Evolutionary conservation across 1,284 basidiomycete species (phyloP).

Genomic region (Malassezia cuniculi): DNA sequence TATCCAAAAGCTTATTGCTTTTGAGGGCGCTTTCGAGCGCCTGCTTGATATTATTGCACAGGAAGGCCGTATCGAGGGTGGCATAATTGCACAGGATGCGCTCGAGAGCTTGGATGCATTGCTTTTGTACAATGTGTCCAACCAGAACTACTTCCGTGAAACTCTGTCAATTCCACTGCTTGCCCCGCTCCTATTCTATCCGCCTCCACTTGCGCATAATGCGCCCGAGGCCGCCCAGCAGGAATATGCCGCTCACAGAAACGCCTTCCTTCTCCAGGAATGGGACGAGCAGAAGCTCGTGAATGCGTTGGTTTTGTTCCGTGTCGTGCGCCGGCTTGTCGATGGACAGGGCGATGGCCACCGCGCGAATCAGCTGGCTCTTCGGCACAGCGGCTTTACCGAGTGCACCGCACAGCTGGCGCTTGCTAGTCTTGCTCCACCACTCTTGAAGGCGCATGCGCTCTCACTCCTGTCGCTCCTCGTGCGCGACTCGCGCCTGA

Average conservation of each 20-base stretch:
- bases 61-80: slow-evolving; percentile 79
- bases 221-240: slow-evolving; percentile 45
- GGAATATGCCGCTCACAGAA: slow-evolving; percentile 50
- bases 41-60: slow-evolving; percentile 73
- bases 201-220: slow-evolving; percentile 51
- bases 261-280: slow-evolving; percentile 87
- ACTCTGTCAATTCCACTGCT: slow-evolving; percentile 69
- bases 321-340: slow-evolving; percentile 58
- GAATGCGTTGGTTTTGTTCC: slow-evolving; percentile 65
- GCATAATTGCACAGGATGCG: slow-evolving; percentile 72
- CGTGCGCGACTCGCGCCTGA: slow-evolving; percentile 36
- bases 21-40: slow-evolving; percentile 92
- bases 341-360: slow-evolving; percentile 46
- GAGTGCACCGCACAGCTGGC: slow-evolving; percentile 75
- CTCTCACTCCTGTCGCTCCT: slow-evolving; percentile 56
- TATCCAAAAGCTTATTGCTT: slow-evolving; percentile 91
- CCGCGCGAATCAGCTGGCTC: slow-evolving; percentile 51
- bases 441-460: slow-evolving; percentile 58
- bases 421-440: slow-evolving; percentile 81
- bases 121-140: slow-evolving; percentile 81
- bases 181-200: slow-evolving; percentile 73
- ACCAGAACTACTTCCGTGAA: slow-evolving; percentile 96
- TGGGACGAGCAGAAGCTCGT: slow-evolving; percentile 82
- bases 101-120: slow-evolving; percentile 71
- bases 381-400: slow-evolving; percentile 55